Evolutionary conservation across 2,329 filamentous ascomycete species (phyloP).

Genomic region (Colletotrichum liriopes): DNA sequence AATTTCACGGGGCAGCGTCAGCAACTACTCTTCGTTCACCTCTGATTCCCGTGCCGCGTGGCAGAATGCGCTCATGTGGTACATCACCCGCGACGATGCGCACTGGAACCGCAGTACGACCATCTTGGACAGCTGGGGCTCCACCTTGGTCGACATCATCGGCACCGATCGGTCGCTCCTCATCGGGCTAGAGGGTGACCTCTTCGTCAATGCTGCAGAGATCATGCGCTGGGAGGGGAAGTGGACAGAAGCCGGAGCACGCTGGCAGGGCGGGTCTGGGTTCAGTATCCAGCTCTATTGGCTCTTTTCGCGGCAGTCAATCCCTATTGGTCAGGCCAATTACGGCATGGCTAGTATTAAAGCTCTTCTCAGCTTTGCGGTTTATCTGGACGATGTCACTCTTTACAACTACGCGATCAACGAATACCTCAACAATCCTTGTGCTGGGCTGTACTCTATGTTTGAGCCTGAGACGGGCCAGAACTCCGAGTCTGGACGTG

Average conservation of each 20-base stretch:
- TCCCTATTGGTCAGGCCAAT: slow-evolving; percentile 59
- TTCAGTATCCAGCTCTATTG: slow-evolving; percentile 59
- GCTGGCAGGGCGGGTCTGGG: slow-evolving; percentile 53
- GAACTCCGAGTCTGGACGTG: slow-evolving; percentile 54
- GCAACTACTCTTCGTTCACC: slow-evolving; percentile 56
- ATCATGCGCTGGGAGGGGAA: slow-evolving; percentile 61
- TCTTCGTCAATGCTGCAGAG: slow-evolving; percentile 60
- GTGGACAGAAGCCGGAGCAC: slow-evolving; percentile 55
- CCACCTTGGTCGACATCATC: slow-evolving; percentile 52
- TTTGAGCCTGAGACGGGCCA: slow-evolving; percentile 50
- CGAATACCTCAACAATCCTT: slow-evolving; percentile 54
- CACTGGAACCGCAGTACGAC: slow-evolving; percentile 54
- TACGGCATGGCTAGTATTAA: slow-evolving; percentile 60
- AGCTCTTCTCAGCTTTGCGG: slow-evolving; percentile 55
- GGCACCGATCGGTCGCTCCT: slow-evolving; percentile 55
- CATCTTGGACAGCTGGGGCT: slow-evolving; percentile 57
- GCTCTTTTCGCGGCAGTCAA: slow-evolving; percentile 56
- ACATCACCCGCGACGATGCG: slow-evolving; percentile 55
- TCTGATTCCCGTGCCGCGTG: slow-evolving; percentile 56
- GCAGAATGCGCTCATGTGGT: slow-evolving; percentile 61
- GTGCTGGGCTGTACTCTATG: slow-evolving; percentile 52
- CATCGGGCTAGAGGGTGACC: slow-evolving; percentile 56
- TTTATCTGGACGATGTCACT: slow-evolving; percentile 58
- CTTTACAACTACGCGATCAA: slow-evolving; percentile 60
- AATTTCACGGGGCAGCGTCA: slow-evolving; percentile 51